Conservation (phyloP, 1,284 basidiomycete genomes). For the Sphaerobolus stellatus region DNA sequence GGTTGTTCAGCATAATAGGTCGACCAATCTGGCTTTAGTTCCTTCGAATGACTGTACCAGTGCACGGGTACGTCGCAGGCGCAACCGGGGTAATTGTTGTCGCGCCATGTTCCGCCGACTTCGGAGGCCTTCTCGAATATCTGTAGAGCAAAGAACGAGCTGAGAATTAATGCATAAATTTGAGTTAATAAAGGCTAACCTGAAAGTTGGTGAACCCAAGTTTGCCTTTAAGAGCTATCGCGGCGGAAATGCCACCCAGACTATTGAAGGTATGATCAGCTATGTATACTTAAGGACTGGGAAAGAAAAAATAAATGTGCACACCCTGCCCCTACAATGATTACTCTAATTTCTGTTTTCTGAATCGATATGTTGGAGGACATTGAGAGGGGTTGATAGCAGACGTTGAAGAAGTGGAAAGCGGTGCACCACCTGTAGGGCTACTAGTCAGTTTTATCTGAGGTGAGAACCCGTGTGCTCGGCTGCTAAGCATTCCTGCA, state of each 20-base stretch:
- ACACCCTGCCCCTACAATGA: slow-evolving; percentile 54
- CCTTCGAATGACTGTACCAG: slow-evolving; percentile 57
- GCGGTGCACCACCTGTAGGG: too few species aligned
- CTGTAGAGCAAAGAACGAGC: slow-evolving; percentile 27
- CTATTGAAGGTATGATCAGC: slow-evolving; percentile 16
- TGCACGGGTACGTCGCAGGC: slow-evolving; percentile 48
- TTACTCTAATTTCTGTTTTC: too few species aligned
- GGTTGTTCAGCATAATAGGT: slow-evolving; percentile 44
- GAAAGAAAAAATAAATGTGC: background rate
- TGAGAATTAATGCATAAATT: background rate
- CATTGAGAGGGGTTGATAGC: too few species aligned
- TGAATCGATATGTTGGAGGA: too few species aligned
- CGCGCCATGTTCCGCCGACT: slow-evolving; percentile 55
- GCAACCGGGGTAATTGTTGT: slow-evolving; percentile 26
- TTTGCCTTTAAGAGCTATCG: slow-evolving; percentile 46
- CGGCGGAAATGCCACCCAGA: slow-evolving; percentile 47
- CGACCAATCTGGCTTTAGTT: slow-evolving; percentile 53
- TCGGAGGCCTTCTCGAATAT: slow-evolving; percentile 48
- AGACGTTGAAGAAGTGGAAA: too few species aligned
- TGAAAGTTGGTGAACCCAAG: slow-evolving; percentile 46
- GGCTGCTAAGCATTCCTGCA: too few species aligned
- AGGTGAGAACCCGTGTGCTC: too few species aligned
- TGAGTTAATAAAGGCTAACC: slow-evolving; percentile 24
- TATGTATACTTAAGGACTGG: background rate
- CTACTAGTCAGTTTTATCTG: too few species aligned